These are phyloP conservation scores for Pharnaceum exiguum DNA, from an alignment of 148 eudicot species.

Conservation along the genomic window DNA sequence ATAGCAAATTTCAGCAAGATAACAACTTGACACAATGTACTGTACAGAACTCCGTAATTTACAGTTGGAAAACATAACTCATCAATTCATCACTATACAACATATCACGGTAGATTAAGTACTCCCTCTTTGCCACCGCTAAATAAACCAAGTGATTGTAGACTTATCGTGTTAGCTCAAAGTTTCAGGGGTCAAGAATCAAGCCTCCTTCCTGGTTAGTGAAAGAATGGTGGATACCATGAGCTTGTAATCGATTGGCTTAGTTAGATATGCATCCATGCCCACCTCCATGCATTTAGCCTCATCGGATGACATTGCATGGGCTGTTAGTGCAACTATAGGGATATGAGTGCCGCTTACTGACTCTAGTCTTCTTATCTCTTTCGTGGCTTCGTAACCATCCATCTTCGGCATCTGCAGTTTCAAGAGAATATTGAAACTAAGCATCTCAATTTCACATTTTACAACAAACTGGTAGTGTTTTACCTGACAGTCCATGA, in stretches of 20 bases:
- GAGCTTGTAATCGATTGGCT: conserved; percentile 80
- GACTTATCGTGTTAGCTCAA: neutral
- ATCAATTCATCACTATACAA: too few species aligned
- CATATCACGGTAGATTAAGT: too few species aligned
- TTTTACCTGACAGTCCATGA: conserved; percentile 93
- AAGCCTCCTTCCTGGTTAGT: conserved; percentile 35
- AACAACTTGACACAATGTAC: too few species aligned
- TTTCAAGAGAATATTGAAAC: neutral
- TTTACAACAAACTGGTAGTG: neutral
- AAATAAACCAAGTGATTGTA: too few species aligned
- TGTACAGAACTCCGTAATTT: too few species aligned
- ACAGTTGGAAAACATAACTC: too few species aligned
- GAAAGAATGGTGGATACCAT: conserved; percentile 91
- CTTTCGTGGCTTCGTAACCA: conserved; percentile 97
- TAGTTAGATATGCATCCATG: conserved; percentile 95
- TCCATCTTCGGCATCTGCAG: conserved; percentile 99
- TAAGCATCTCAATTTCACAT: too few species aligned
- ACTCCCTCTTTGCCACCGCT: too few species aligned
- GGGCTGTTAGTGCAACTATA: conserved; percentile 91
- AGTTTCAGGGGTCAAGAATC: neutral
- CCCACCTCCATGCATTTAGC: conserved; percentile 92
- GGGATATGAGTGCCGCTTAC: conserved; percentile 61
- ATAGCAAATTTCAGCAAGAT: too few species aligned
- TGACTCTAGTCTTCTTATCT: conserved; percentile 55
- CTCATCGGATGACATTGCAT: conserved; percentile 94